phyloP scores from a whole-genome alignment of 1,284 basidiomycete species.

The Ganoderma sp. region DNA sequence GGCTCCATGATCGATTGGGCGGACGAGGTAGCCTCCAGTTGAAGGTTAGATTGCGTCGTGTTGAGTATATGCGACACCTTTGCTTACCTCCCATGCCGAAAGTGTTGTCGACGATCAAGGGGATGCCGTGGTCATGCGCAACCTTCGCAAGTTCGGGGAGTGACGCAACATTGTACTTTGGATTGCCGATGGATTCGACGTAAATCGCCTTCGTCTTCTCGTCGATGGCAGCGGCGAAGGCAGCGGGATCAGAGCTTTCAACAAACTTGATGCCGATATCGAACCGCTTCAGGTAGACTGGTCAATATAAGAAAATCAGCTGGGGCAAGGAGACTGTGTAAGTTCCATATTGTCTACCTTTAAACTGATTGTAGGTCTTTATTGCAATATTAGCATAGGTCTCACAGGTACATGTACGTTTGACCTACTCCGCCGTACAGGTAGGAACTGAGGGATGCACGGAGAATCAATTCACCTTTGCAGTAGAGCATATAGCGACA shows the following conservation, averaged over 20 bases:
- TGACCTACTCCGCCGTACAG: slow-evolving; percentile 69
- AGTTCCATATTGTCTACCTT: slow-evolving; percentile 55
- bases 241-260: slow-evolving; percentile 62
- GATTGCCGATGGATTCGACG: slow-evolving; percentile 88
- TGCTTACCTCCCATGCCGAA: slow-evolving; percentile 80
- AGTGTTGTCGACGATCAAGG: slow-evolving; percentile 89
- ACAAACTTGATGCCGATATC: slow-evolving; percentile 85
- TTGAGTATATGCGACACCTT: background rate
- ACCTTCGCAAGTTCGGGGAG: slow-evolving; percentile 77
- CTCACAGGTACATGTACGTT: slow-evolving; percentile 8
- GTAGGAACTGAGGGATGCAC: slow-evolving; percentile 48
- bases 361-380: slow-evolving; percentile 89
- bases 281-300: slow-evolving; percentile 79
- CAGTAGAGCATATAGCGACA: background rate
- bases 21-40: slow-evolving; percentile 66
- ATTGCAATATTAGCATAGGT: background rate
- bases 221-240: slow-evolving; percentile 77
- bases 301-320: background rate
- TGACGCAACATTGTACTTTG: slow-evolving; percentile 75
- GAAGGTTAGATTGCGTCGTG: background rate
- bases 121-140: slow-evolving; percentile 78
- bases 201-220: slow-evolving; percentile 82
- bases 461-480: slow-evolving; percentile 1
- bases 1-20: slow-evolving; percentile 81
- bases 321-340: background rate